A percentile compares a stretch with the other conserved stretches of the same genome.
Evolutionary conservation across 225 moss, liverwort and hornwort genomes (phyloP).

Genomic region (Climacium dendroides): DNA sequence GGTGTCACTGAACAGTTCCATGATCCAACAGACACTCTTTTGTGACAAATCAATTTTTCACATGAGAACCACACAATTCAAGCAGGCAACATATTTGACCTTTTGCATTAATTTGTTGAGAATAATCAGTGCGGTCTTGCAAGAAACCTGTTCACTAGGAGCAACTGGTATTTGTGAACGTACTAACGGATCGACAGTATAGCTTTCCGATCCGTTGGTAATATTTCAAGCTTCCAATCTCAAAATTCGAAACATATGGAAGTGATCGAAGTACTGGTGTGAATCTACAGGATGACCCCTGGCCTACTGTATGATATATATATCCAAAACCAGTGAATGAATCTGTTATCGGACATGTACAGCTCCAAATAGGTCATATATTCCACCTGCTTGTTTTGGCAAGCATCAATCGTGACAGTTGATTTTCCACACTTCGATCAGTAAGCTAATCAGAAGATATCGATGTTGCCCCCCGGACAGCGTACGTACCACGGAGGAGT

Average conservation of each 20-base stretch:
- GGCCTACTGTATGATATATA: not conserved
- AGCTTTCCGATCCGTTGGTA: not conserved
- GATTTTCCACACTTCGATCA: not conserved
- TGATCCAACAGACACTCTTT: not conserved
- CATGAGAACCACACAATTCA: not conserved
- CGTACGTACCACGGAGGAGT: too few species aligned
- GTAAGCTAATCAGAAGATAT: too few species aligned
- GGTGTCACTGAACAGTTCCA: not conserved
- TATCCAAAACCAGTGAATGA: too few species aligned
- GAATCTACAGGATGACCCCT: not conserved
- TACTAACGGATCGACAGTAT: not conserved
- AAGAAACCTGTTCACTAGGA: not conserved
- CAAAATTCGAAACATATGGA: not conserved
- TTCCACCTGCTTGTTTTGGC: not conserved
- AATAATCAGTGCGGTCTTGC: not conserved
- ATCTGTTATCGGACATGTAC: not conserved
- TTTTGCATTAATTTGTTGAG: not conserved
- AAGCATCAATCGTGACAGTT: not conserved
- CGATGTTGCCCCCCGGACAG: not conserved
- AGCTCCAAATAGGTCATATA: not conserved
- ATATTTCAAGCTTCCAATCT: not conserved
- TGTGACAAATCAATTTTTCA: not conserved
- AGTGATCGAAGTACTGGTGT: not conserved
- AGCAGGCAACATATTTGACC: not conserved
- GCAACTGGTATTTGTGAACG: not conserved